phyloP scores from a whole-genome alignment of 192 early-diverging fungal species.

The Coemansia asiatica region DNA sequence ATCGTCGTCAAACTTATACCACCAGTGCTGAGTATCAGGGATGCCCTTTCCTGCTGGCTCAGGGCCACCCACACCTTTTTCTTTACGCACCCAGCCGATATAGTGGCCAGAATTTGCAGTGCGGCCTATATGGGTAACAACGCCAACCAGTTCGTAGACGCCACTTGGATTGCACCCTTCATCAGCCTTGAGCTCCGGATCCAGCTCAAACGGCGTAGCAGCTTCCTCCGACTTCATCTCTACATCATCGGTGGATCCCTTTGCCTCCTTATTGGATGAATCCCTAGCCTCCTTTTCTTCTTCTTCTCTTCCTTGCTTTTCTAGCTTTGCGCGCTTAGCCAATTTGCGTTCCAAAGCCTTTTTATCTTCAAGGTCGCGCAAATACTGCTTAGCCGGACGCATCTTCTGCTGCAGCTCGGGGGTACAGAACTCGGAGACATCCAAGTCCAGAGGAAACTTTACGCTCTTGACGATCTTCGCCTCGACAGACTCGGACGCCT shows the following conservation, averaged over 20 bases:
- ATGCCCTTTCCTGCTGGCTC: conserved; percentile 43
- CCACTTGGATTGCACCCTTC: conserved; percentile 84
- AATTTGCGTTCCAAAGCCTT: conserved; percentile 57
- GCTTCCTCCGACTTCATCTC: conserved; percentile 19
- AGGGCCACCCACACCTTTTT: conserved; percentile 51
- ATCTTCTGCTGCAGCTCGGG: conserved; percentile 78
- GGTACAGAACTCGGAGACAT: conserved; percentile 85
- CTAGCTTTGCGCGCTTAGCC: conserved; percentile 38
- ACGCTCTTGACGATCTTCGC: conserved; percentile 96
- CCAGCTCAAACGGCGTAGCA: conserved; percentile 52
- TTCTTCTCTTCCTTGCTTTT: background rate
- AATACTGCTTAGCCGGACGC: conserved; percentile 58
- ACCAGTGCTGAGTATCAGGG: conserved; percentile 61
- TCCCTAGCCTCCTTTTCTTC: background rate
- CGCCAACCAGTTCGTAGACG: conserved; percentile 88
- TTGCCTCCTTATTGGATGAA: conserved; percentile 4
- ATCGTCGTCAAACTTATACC: conserved; percentile 96
- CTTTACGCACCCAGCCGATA: conserved; percentile 91
- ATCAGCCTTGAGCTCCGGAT: conserved; percentile 74
- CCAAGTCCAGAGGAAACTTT: conserved; percentile 90
- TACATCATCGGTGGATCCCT: conserved; percentile 15
- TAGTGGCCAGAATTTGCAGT: conserved; percentile 93
- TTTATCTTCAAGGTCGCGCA: conserved; percentile 76
- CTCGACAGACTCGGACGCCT: conserved; percentile 68
- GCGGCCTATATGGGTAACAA: conserved; percentile 94